Evolutionary conservation across 805 yeast species (phyloP), one percentile per base, ranked within the genome.

Genomic region (Sugiyamaella lignohabitans): DNA sequence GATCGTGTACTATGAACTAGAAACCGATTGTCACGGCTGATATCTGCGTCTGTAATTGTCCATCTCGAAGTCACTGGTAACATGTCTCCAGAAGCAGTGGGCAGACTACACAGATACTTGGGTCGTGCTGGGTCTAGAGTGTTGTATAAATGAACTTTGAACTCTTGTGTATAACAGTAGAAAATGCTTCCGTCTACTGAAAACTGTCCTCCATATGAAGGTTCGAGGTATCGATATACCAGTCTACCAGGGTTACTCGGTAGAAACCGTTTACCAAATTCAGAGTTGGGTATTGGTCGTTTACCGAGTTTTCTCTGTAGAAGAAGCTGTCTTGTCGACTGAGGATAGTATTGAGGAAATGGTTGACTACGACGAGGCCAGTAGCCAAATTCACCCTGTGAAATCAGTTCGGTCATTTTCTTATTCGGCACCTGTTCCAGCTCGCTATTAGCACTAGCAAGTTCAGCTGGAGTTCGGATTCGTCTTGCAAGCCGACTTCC

Each of bases 11-110:
- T 52, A 40, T 53, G 55, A 8, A 55, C 58, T 14, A 59, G 38
- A 38, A 40, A 48, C 45, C 44, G 38, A 39, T 59, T 58, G 40
- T 58, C 58, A 19, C 42, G 36, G 30, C 58, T 50, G 41, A 59
- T 42, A 19, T 53, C 42, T 24, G 58, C 58, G 38, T 59, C 63
- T 14, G 63, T 59, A 27, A 59, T 52, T 4, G 63, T 59, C 63
- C 63, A 59, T 20, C 55, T 46, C 8, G 55, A 40, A n/a, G 30
- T n/a, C 16, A 43, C 18, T n/a, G 46, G 35, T n/a, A 35, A 8
- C n/a, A 36, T 29, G 16, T 43, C 41, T 30, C 24, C 24, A 8
- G 41, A 23, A 20, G 34, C 23, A 5, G 41, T 20, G 8, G 8
- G 11, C 14, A 27, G 14, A 27, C 32, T 27, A 8, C 32, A 8